Conservation (phyloP, 31 red algal genomes). For the Asparagopsis taxiformis region DNA sequence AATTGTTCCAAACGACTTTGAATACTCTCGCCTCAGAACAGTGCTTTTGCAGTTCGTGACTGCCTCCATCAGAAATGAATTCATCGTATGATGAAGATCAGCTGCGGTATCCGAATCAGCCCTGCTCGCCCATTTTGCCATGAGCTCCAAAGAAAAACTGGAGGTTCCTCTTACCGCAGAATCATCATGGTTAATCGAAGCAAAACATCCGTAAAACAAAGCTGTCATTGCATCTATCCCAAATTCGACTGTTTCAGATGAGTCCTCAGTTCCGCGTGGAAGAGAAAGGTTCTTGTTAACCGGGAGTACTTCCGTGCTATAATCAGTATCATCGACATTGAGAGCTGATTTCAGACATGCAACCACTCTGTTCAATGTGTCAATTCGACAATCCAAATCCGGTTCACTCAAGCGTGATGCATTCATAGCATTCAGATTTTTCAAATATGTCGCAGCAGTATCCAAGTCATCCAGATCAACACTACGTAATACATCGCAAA, state of each 20-base stretch:
- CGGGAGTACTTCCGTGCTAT: neutral
- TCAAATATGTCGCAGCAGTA: conserved; percentile 20
- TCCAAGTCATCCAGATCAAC: conserved; percentile 24
- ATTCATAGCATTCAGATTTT: conserved; percentile 56
- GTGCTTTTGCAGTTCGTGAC: conserved; percentile 15
- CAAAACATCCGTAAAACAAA: conserved; percentile 40
- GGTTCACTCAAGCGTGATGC: conserved; percentile 39
- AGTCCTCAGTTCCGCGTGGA: neutral
- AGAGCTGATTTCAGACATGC: conserved; percentile 26
- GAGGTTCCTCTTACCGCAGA: conserved; percentile 62
- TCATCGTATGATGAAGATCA: neutral
- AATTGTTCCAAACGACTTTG: conserved; percentile 32
- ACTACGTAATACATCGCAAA: conserved; percentile 41
- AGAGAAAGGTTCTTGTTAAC: neutral
- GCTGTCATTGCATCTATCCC: conserved; percentile 32
- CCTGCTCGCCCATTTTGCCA: conserved; percentile 47
- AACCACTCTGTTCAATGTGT: conserved; percentile 41
- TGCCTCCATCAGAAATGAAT: conserved; percentile 12
- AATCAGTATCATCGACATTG: conserved; percentile 1
- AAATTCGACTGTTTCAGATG: conserved; percentile 12
- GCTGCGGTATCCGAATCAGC: conserved; percentile 5
- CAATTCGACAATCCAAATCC: conserved; percentile 67
- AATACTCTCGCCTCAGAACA: conserved; percentile 32
- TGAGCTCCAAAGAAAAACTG: conserved; percentile 43
- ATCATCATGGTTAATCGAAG: conserved; percentile 52